Percentiles rank a stretch among this genome's conserved stretches.
Conservation (phyloP, 169 alveolate species). For the Besnoitia besnoiti region DNA sequence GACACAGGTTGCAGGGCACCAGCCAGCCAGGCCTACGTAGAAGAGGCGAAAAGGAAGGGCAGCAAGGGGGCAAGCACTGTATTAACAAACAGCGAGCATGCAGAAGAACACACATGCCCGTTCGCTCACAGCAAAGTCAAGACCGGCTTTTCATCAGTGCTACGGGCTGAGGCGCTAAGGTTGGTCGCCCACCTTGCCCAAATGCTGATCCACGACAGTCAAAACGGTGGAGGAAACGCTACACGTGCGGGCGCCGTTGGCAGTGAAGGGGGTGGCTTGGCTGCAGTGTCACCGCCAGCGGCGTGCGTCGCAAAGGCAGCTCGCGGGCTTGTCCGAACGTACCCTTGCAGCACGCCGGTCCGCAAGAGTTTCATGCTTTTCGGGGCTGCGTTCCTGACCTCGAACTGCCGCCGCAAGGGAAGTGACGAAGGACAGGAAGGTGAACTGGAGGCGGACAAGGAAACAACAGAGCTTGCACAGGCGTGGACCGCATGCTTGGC, state of each 20-base stretch:
- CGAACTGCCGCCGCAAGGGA: neutral
- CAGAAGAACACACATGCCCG: neutral
- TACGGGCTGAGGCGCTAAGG: slow-evolving; percentile 3
- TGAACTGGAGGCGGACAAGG: neutral
- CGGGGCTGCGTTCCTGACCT: neutral
- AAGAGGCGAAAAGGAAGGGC: too few relatives aligned
- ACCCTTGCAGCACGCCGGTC: neutral
- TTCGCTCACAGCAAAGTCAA: neutral
- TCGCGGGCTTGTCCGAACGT: neutral
- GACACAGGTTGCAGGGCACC: too few relatives aligned
- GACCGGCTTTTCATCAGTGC: neutral
- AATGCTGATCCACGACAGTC: neutral
- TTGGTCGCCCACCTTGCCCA: neutral
- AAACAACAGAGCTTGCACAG: neutral
- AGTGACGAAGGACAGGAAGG: neutral
- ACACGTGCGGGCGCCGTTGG: neutral
- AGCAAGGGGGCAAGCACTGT: too few relatives aligned
- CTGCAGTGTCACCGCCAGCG: neutral
- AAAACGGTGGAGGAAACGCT: neutral
- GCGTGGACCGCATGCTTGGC: neutral
- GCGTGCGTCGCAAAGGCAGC: neutral
- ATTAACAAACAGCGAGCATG: too few relatives aligned
- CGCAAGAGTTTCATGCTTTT: neutral
- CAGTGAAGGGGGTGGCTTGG: neutral
- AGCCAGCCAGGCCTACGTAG: too few relatives aligned